Evolutionary conservation across 257 asterid genomes (phyloP).

Genomic region (Thymus mandschuricus): DNA sequence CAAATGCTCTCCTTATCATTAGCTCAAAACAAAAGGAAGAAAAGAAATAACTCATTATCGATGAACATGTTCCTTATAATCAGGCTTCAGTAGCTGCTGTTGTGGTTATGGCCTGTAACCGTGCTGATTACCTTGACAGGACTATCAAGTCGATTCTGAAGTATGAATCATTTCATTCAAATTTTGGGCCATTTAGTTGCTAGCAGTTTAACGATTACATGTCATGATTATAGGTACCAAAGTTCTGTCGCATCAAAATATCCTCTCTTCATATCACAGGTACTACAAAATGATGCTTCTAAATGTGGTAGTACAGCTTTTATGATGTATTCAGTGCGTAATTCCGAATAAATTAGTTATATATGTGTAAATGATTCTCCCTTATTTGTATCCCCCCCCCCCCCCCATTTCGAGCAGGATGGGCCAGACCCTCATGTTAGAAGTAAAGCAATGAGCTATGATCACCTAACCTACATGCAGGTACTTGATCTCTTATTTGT

Average conservation of each 20-base stretch:
- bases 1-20: slow-evolving; percentile 19
- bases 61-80: slow-evolving; percentile 37
- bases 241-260: slow-evolving; percentile 74
- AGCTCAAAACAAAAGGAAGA: no score
- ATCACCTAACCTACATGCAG: slow-evolving; percentile 95
- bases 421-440: slow-evolving; percentile 83
- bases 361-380: slow-evolving; percentile 24
- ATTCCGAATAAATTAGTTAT: slow-evolving; percentile 24
- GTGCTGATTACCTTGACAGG: slow-evolving; percentile 95
- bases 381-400: not conserved
- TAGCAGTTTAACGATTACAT: slow-evolving; percentile 35
- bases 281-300: slow-evolving; percentile 33
- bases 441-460: slow-evolving; percentile 77
- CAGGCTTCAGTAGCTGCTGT: slow-evolving; percentile 97
- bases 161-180: slow-evolving; percentile 49
- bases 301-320: slow-evolving; percentile 24
- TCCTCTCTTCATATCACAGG: slow-evolving; percentile 98
- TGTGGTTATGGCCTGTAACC: slow-evolving; percentile 97
- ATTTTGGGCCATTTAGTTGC: slow-evolving; percentile 29
- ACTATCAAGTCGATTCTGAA: slow-evolving; percentile 84
- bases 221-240: slow-evolving; percentile 65
- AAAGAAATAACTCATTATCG: slow-evolving; percentile 7
- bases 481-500: slow-evolving; percentile 43
- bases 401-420: slow-evolving; percentile 55
- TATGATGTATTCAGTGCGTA: slow-evolving; percentile 19